A percentile compares a stretch with the other conserved stretches of the same genome.
Evolutionary conservation across 2,329 filamentous ascomycete genomes (phyloP).

Genomic region (Nannizziopsis barbatae): DNA sequence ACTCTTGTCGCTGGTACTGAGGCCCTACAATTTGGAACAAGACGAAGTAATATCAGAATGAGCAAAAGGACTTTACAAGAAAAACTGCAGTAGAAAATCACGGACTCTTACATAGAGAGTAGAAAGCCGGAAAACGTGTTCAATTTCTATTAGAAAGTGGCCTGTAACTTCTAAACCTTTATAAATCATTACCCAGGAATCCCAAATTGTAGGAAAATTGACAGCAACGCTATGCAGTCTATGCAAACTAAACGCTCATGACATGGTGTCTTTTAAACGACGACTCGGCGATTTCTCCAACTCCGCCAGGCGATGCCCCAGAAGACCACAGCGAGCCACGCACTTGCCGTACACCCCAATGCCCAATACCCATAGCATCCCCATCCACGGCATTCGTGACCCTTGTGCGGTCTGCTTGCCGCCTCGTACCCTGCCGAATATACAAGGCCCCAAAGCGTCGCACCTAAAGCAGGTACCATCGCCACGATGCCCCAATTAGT

Average conservation of each 20-base stretch:
- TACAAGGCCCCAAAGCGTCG: conserved; percentile 80
- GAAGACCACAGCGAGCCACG: conserved; percentile 63
- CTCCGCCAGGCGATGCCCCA: conserved; percentile 77
- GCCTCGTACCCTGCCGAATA: conserved; percentile 50
- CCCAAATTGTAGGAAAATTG: too few species aligned
- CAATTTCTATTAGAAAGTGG: too few species aligned
- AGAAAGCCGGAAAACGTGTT: too few species aligned
- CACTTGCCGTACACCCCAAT: conserved; percentile 57
- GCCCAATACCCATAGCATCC: conserved; percentile 86
- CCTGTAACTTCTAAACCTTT: too few species aligned
- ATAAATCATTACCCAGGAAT: too few species aligned
- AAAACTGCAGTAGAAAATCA: too few species aligned
- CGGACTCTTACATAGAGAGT: too few species aligned
- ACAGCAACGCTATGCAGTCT: too few species aligned
- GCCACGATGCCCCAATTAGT: conserved; percentile 96
- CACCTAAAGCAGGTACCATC: conserved; percentile 77
- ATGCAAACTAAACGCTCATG: not conserved
- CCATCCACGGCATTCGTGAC: conserved; percentile 65
- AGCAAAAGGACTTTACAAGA: too few species aligned
- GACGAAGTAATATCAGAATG: too few species aligned
- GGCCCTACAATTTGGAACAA: too few species aligned
- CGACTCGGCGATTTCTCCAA: conserved; percentile 66
- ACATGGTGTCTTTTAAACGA: conserved; percentile 39
- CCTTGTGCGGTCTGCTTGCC: conserved; percentile 24
- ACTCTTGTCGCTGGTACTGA: too few species aligned